Evolutionary conservation across 2,329 filamentous ascomycete species (phyloP), one percentile per base, ranked within the genome.

Genomic region (Paraphoma chrysanthemicola): DNA sequence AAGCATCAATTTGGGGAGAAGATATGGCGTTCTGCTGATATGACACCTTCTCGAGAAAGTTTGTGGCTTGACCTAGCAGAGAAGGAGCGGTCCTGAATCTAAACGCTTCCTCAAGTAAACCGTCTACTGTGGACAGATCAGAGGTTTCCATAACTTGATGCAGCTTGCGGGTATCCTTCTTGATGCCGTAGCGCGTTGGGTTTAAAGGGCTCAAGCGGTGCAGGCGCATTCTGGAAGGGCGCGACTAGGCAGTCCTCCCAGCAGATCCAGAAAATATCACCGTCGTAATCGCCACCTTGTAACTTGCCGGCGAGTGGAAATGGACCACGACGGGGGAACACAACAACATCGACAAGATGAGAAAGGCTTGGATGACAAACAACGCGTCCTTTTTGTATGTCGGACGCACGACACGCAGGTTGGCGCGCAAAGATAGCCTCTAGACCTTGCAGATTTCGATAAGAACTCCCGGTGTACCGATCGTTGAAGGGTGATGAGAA

Each of bases 231-330:
- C 4, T 68, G 62, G 63, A 94, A 94, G n/a, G 86, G 86, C 5
- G 79, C 64, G 0, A 91, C 89, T 3, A 95, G 82, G 0, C 78
- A 74, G 0, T 80, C 78, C 29, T 93, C 90, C 89, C 89, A 94
- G 66, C 89, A 92, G 0, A 92, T 77, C 90, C 90, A 93, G 4
- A 90, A 82, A n/a, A 79, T 83, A 59, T 95, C 91, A 0, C 91
- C 91, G 62, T 94, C 91, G 59, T 93, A 94, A 67, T 94, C 91
- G 0, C 91, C 91, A 0, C 91, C 91, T 1, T 90, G 91, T 0
- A 94, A 79, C 65, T 88, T 88, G 8, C 86, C 84, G 0, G 90
- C 91, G 0, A 93, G 80, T 0, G 90, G 85, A 0, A 77, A 78
- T 28, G 82, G 70, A 0, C 90, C 90, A 56, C 83, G 85, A 0